phyloP scores from a whole-genome alignment of 2,329 filamentous ascomycete species.

The Monosporascus cannonballus region DNA sequence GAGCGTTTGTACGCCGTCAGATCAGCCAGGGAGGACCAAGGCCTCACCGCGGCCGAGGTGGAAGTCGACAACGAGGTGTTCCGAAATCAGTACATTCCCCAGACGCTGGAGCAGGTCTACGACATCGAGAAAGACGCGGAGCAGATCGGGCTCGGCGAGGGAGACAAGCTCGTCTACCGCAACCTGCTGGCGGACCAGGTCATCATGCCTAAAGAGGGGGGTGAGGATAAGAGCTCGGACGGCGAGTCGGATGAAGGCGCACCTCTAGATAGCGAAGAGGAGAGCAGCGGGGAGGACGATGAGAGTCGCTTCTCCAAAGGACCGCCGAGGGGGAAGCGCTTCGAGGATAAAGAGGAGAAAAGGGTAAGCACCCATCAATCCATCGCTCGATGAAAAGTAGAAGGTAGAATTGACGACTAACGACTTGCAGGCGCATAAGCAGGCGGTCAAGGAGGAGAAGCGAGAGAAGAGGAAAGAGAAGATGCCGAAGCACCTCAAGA shows the following conservation, averaged over 20 bases:
- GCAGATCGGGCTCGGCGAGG: slow-evolving; percentile 66
- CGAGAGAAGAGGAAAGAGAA: slow-evolving; percentile 89
- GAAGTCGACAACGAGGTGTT: slow-evolving; percentile 90
- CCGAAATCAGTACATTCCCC: slow-evolving; percentile 91
- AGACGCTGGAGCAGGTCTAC: slow-evolving; percentile 92
- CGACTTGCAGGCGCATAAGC: slow-evolving; percentile 60
- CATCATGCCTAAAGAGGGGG: slow-evolving; percentile 32
- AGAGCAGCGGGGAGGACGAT: slow-evolving; percentile 36
- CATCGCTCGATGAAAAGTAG: not conserved
- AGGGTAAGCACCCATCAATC: slow-evolving; percentile 40
- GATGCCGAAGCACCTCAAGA: slow-evolving; percentile 95
- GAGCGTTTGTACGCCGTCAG: slow-evolving; percentile 61
- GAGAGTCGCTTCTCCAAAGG: slow-evolving; percentile 59
- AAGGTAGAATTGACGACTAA: slow-evolving; percentile 13
- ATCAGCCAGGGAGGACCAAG: slow-evolving; percentile 41
- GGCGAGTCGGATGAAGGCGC: slow-evolving; percentile 44
- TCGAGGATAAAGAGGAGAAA: slow-evolving; percentile 88
- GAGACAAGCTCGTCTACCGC: slow-evolving; percentile 75
- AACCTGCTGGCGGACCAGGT: slow-evolving; percentile 72
- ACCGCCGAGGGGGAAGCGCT: slow-evolving; percentile 71
- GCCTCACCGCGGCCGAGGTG: slow-evolving; percentile 47
- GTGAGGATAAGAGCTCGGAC: slow-evolving; percentile 28
- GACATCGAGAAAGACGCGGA: slow-evolving; percentile 89
- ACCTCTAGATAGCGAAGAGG: slow-evolving; percentile 36
- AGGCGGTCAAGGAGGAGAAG: slow-evolving; percentile 90